Conservation (phyloP, 345 rosid genomes). For the Linum lewisii region DNA sequence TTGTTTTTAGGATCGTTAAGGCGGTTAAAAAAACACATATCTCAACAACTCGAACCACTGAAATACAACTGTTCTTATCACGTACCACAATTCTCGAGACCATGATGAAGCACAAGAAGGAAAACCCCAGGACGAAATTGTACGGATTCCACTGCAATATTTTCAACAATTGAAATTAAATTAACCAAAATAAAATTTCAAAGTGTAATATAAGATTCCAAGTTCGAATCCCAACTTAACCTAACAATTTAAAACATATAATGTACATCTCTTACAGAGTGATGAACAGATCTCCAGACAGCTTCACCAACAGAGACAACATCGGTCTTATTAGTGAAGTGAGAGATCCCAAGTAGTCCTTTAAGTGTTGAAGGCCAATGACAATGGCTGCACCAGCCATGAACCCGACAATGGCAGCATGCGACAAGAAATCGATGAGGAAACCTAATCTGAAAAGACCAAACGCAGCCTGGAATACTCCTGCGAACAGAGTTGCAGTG, state of each 20-base stretch:
- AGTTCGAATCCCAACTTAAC: too few species aligned
- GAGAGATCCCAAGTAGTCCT: slow-evolving; percentile 64
- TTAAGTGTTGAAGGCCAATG: slow-evolving; percentile 90
- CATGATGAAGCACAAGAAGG: slow-evolving; percentile 55
- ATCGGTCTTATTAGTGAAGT: slow-evolving; percentile 75
- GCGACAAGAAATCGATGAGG: slow-evolving; percentile 82
- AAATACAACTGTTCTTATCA: too few species aligned
- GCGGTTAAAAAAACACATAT: too few species aligned
- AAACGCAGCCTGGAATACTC: slow-evolving; percentile 67
- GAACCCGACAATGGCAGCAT: slow-evolving; percentile 88
- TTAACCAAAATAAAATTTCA: too few species aligned
- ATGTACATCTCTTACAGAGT: too few species aligned
- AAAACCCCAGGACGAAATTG: slow-evolving; percentile 44
- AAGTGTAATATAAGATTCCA: too few species aligned
- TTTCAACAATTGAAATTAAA: too few species aligned
- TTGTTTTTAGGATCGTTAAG: too few species aligned
- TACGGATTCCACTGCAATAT: slow-evolving; percentile 48
- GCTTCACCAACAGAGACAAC: slow-evolving; percentile 60
- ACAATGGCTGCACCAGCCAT: slow-evolving; percentile 90
- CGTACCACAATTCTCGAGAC: slow-evolving; percentile 58
- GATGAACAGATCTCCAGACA: slow-evolving; percentile 54
- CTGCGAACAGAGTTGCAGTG: slow-evolving; percentile 75
- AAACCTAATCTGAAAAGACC: slow-evolving; percentile 83
- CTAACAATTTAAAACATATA: too few species aligned
- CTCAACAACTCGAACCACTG: too few species aligned